These are phyloP conservation scores for Cenchrus fungigraminus DNA, from an alignment of 176 grass and related monocot genomes.

Conservation along the genomic window DNA sequence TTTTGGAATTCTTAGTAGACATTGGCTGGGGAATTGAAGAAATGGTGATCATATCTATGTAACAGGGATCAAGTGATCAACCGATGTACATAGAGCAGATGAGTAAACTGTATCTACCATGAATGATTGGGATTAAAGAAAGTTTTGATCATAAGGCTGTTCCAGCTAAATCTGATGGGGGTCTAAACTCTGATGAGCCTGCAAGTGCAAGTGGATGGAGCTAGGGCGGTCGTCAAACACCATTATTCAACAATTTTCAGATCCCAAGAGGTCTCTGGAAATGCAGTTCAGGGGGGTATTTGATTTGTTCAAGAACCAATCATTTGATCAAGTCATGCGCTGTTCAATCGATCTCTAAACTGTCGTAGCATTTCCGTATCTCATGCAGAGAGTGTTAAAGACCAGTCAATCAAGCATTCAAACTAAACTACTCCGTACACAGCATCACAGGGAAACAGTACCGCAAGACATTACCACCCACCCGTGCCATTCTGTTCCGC, in stretches of 20 bases:
- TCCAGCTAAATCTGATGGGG: too few relatives aligned
- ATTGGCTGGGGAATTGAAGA: constrained; percentile 25
- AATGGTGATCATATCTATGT: background rate
- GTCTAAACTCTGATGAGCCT: too few relatives aligned
- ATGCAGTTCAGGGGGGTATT: background rate
- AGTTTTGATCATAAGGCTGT: too few relatives aligned
- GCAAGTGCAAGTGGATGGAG: background rate
- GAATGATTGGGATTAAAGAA: too few relatives aligned
- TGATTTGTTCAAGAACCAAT: background rate
- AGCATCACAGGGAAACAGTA: too few relatives aligned
- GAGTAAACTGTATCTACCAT: background rate
- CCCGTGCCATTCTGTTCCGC: too few relatives aligned
- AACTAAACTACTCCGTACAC: background rate
- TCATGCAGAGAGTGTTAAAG: background rate
- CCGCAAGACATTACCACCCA: too few relatives aligned
- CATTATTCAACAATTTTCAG: background rate
- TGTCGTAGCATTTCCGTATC: background rate
- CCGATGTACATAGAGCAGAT: constrained; percentile 25
- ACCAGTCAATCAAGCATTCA: background rate
- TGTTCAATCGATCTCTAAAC: background rate
- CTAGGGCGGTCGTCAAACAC: background rate
- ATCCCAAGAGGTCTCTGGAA: background rate
- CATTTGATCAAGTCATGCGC: background rate
- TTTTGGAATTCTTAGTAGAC: background rate
- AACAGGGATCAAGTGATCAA: background rate